These are phyloP conservation scores for Eimeria sp. DNA, from an alignment of 169 alveolate species.

Conservation along the genomic window DNA sequence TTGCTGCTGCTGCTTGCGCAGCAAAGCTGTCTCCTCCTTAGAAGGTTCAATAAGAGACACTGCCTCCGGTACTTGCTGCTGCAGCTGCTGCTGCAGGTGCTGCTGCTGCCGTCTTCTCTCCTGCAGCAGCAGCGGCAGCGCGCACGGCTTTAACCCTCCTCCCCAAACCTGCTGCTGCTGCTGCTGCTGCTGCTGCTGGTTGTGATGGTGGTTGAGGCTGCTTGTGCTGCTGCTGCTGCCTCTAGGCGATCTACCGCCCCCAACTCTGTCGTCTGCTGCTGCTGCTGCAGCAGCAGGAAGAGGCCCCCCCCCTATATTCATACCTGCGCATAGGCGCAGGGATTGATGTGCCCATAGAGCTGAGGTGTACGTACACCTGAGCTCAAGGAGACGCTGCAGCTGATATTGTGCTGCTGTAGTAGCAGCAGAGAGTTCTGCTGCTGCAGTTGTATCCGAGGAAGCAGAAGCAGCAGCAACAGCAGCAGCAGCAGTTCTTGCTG, in stretches of 20 bases:
- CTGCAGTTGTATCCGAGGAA: not conserved
- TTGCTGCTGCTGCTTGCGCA: no score
- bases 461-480: no score
- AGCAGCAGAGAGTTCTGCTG: conserved; percentile 3
- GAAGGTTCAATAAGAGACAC: no score
- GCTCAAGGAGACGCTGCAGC: not conserved
- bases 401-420: not conserved
- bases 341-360: not conserved
- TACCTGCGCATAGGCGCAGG: not conserved
- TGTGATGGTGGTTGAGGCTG: no score
- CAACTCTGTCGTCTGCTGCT: no score
- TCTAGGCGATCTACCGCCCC: no score
- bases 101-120: not conserved
- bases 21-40: no score
- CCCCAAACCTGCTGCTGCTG: not conserved
- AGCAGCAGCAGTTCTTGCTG: no score
- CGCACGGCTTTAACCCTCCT: not conserved
- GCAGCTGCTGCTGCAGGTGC: not conserved
- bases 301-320: not conserved
- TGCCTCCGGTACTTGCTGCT: no score
- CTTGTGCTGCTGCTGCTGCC: no score
- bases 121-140: conserved; percentile 40
- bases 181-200: conserved; percentile 2
- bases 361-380: conserved; percentile 19
- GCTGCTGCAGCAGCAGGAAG: no score